phyloP scores from a whole-genome alignment of 345 rosid genomes.

The Pistacia atlantica region DNA sequence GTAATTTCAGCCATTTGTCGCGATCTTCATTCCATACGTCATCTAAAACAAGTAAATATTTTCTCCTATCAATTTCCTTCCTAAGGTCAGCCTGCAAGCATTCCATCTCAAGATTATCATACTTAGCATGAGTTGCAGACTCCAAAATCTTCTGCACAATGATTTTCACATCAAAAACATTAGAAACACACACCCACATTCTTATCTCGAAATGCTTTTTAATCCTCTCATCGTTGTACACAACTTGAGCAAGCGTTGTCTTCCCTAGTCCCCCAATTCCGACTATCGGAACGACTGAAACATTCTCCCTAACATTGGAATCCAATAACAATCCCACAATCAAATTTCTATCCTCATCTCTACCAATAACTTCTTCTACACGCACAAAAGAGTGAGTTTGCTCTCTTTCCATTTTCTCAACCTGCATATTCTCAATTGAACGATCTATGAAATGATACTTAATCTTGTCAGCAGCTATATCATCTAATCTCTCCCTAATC shows the following conservation, averaged over 20 bases:
- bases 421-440: too few species aligned
- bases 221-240: conserved; percentile 19
- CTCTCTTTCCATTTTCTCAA: not conserved
- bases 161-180: conserved; percentile 12
- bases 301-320: not conserved
- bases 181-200: conserved; percentile 27
- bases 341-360: conserved; percentile 23
- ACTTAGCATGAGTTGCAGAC: not conserved
- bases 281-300: conserved; percentile 28
- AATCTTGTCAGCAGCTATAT: conserved; percentile 9
- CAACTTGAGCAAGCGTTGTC: conserved; percentile 29
- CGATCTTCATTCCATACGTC: conserved; percentile 25
- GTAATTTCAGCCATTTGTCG: conserved; percentile 17
- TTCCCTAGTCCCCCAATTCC: conserved; percentile 31
- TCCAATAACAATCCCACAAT: conserved; percentile 14
- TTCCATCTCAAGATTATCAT: not conserved
- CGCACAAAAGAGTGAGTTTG: conserved; percentile 10
- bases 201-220: conserved; percentile 19
- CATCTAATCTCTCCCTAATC: conserved; percentile 22
- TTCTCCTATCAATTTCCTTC: conserved; percentile 10
- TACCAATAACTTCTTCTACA: conserved; percentile 17
- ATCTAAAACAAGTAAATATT: conserved; percentile 29
- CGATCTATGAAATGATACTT: not conserved
- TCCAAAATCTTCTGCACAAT: conserved; percentile 21
- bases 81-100: conserved; percentile 8